Percentiles rank a stretch among this genome's conserved stretches.
These are phyloP conservation scores for Suillus cothurnatus DNA, from an alignment of 768 basidiomycete species.

Conservation along the genomic window DNA sequence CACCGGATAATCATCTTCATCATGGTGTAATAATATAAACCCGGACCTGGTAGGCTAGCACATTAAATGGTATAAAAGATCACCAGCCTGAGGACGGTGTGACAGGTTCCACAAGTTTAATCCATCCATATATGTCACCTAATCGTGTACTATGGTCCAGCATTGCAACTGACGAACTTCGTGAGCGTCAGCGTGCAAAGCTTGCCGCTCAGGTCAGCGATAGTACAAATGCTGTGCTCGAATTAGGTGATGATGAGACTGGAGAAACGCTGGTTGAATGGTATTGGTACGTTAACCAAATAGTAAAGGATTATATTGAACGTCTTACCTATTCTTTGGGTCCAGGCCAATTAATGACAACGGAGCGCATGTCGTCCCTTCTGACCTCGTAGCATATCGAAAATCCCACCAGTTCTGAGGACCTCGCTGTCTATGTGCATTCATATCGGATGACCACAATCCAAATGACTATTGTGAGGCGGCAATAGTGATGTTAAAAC, in stretches of 20 bases:
- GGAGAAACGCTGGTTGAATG: neutral
- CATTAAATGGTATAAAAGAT: too few species aligned
- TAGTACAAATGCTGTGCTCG: neutral
- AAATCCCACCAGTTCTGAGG: neutral
- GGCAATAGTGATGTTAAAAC: neutral
- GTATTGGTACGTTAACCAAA: neutral
- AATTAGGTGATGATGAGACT: neutral
- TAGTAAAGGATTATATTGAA: too few species aligned
- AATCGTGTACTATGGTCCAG: too few species aligned
- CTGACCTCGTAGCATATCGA: neutral
- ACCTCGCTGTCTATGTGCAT: neutral
- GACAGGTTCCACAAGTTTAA: too few species aligned
- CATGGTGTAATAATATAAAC: too few species aligned
- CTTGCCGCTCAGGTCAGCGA: neutral
- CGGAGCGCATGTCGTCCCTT: neutral
- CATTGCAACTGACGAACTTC: too few species aligned
- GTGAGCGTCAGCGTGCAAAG: neutral
- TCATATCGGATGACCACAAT: neutral
- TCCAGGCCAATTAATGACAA: neutral
- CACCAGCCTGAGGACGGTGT: too few species aligned
- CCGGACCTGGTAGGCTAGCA: too few species aligned
- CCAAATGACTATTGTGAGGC: neutral
- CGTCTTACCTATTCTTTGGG: too few species aligned
- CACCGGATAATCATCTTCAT: too few species aligned
- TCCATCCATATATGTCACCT: too few species aligned